Percentiles rank a stretch among this genome's conserved stretches.
These are phyloP conservation scores for Neurospora sp. DNA, from an alignment of 495 filamentous ascomycete species.

Conservation along the genomic window DNA sequence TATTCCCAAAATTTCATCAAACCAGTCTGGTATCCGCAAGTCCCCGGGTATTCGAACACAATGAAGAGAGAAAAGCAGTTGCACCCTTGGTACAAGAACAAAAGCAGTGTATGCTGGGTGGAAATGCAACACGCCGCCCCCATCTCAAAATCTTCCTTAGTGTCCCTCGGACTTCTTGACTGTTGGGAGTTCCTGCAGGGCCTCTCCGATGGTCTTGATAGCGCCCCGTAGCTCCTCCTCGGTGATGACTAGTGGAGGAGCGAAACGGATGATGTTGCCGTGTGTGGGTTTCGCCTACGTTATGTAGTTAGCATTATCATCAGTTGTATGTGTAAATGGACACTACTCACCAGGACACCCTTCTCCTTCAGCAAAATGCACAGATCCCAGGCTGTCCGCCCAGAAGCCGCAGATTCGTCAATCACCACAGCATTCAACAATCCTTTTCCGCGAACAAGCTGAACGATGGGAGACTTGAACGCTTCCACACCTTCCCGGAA, in stretches of 20 bases:
- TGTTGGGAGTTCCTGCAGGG: constrained; percentile 52
- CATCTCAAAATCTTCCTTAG: constrained; percentile 1
- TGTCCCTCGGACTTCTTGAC: constrained; percentile 19
- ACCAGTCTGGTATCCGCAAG: not conserved
- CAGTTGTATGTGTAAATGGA: not conserved
- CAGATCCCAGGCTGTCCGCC: constrained; percentile 91
- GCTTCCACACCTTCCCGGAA: constrained; percentile 67
- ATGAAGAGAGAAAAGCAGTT: not conserved
- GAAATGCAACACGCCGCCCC: not conserved
- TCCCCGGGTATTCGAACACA: not conserved
- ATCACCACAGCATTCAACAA: constrained; percentile 95
- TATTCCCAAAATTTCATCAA: not conserved
- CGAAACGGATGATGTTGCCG: constrained; percentile 93
- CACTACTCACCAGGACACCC: constrained; percentile 66
- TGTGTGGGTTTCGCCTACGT: constrained; percentile 92
- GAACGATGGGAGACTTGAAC: constrained; percentile 70
- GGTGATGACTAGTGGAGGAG: constrained; percentile 77
- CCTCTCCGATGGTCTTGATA: constrained; percentile 62
- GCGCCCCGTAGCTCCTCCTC: constrained; percentile 76
- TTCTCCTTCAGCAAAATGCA: constrained; percentile 94
- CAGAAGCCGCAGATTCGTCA: constrained; percentile 76
- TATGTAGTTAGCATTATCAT: not conserved
- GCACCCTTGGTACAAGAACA: not conserved
- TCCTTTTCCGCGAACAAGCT: constrained; percentile 81
- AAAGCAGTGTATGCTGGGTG: not conserved